phyloP scores from a whole-genome alignment of 805 yeast genomes.

The Maudiozyma saulgeensis region DNA sequence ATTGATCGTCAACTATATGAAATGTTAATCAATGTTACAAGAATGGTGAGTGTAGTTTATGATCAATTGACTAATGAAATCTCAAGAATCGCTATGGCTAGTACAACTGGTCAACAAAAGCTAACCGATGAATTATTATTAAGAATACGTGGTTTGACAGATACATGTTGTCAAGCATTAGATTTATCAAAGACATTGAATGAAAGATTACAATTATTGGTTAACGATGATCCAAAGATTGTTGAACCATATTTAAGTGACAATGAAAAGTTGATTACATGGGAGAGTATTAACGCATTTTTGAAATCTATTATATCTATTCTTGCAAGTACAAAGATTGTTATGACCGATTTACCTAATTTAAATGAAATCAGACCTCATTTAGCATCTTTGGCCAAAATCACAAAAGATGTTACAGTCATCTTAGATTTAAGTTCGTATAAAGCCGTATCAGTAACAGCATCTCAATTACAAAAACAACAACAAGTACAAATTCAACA shows the following conservation, averaged over 20 bases:
- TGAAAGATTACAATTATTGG: constrained; percentile 42
- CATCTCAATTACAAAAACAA: constrained; percentile 12
- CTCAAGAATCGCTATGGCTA: constrained; percentile 50
- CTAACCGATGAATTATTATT: constrained; percentile 33
- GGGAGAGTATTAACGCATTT: constrained; percentile 79
- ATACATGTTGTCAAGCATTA: constrained; percentile 68
- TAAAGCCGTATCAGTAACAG: constrained; percentile 24
- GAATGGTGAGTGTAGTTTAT: constrained; percentile 68
- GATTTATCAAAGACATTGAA: constrained; percentile 68
- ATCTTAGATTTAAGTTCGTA: constrained; percentile 60
- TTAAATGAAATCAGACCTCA: constrained; percentile 72
- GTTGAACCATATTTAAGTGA: constrained; percentile 34
- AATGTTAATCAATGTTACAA: constrained; percentile 51
- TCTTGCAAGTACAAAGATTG: constrained; percentile 69
- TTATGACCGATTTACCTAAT: constrained; percentile 73
- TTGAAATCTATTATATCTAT: constrained; percentile 77
- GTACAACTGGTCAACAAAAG: constrained; percentile 34
- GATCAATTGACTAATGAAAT: constrained; percentile 63
- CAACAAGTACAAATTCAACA: constrained; percentile 9
- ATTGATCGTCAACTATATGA: constrained; percentile 61
- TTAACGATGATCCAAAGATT: constrained; percentile 14
- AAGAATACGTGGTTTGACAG: constrained; percentile 68
- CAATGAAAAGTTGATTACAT: constrained; percentile 52
- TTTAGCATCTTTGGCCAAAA: constrained; percentile 71
- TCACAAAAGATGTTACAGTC: constrained; percentile 88